Evolutionary conservation across 2,329 filamentous ascomycete species (phyloP).

Genomic region (Penicillium polonicum): DNA sequence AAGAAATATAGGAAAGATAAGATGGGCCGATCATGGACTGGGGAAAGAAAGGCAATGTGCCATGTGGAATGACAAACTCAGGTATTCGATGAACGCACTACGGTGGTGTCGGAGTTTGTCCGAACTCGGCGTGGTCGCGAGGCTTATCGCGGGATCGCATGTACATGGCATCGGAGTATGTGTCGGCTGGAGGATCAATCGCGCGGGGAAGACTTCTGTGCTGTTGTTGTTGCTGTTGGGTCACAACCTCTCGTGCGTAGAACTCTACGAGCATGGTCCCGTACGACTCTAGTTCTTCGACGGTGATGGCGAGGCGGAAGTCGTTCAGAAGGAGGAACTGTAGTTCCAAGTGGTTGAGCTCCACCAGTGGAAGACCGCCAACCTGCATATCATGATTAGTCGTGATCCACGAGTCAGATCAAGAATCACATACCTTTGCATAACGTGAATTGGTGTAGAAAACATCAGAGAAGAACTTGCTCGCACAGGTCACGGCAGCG

Average conservation of each 20-base stretch:
- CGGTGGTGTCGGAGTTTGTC: slow-evolving; percentile 39
- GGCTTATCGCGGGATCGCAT: slow-evolving; percentile 34
- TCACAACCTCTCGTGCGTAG: slow-evolving; percentile 85
- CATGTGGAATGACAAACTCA: background rate
- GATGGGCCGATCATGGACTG: background rate
- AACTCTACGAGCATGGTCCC: slow-evolving; percentile 99
- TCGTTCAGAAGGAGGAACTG: slow-evolving; percentile 96
- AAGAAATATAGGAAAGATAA: background rate
- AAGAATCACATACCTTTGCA: slow-evolving; percentile 71
- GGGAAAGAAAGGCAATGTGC: background rate
- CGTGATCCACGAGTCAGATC: background rate
- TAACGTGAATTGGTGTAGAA: slow-evolving; percentile 99
- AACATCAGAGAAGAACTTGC: slow-evolving; percentile 98
- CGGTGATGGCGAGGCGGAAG: slow-evolving; percentile 86
- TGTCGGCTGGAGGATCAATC: slow-evolving; percentile 18
- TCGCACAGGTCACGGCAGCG: slow-evolving; percentile 93
- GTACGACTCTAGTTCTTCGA: slow-evolving; percentile 95
- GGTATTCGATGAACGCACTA: slow-evolving; percentile 13
- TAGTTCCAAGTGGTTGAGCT: slow-evolving; percentile 92
- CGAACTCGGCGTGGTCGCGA: slow-evolving; percentile 24
- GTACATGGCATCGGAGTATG: slow-evolving; percentile 34
- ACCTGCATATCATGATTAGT: slow-evolving; percentile 58
- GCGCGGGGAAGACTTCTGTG: slow-evolving; percentile 19
- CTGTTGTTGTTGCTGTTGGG: slow-evolving; percentile 48
- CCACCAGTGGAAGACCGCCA: slow-evolving; percentile 83